These are phyloP conservation scores for Phytophthora pisi DNA, from an alignment of 352 stramenopile genomes.

Conservation along the genomic window DNA sequence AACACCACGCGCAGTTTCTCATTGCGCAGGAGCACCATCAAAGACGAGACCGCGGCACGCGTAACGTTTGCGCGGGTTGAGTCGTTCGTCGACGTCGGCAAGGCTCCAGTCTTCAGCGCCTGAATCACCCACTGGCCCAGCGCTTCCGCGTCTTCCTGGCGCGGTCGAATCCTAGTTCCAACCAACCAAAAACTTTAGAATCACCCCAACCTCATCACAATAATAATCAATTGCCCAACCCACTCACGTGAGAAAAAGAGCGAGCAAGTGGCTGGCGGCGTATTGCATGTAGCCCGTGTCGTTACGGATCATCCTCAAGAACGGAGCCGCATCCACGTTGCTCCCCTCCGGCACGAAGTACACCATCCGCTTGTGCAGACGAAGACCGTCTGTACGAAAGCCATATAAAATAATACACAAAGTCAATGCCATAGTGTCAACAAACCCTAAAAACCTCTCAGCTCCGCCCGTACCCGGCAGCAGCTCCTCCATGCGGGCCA, in stretches of 20 bases:
- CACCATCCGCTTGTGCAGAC: conserved; percentile 75
- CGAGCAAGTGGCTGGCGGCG: conserved; percentile 75
- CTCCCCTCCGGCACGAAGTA: conserved; percentile 84
- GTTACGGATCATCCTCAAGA: conserved; percentile 84
- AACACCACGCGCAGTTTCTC: conserved; percentile 91
- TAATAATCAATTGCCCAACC: not conserved
- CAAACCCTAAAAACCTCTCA: not conserved
- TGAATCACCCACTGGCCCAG: conserved; percentile 82
- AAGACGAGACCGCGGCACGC: conserved; percentile 87
- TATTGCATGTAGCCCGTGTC: conserved; percentile 88
- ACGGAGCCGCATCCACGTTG: conserved; percentile 76
- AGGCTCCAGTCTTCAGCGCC: conserved; percentile 66
- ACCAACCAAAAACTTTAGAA: not conserved
- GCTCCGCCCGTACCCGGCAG: conserved; percentile 55
- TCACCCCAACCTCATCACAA: not conserved
- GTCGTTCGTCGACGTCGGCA: conserved; percentile 62
- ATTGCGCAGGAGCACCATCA: conserved; percentile 93
- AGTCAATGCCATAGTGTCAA: not conserved
- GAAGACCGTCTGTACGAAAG: conserved; percentile 61
- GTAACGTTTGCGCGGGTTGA: conserved; percentile 75
- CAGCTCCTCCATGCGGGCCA: conserved; percentile 88
- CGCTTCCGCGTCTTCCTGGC: conserved; percentile 80
- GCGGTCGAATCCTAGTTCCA: conserved; percentile 64
- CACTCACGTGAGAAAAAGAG: conserved; percentile 84
- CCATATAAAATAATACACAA: not conserved